Base-by-base conservation (phyloP, 2,329 filamentous ascomycete species). In the Diaporthe destruens region DNA sequence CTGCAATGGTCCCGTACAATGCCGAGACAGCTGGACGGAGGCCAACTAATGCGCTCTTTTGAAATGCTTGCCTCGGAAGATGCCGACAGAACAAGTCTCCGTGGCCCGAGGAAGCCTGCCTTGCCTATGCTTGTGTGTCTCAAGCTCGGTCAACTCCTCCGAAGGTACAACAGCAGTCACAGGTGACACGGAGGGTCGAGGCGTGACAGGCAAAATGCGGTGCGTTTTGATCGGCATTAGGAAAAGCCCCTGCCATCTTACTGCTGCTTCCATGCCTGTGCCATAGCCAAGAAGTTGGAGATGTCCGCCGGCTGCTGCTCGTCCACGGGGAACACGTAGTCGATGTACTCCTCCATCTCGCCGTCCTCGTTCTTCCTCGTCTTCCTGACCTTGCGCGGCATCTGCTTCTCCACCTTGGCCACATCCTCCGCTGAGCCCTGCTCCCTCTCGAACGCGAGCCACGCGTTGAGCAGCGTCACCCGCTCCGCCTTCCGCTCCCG, bases 271-370 rank as follows among this genome's bases (percentile, higher is more conserved):
- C 96, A 98, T 77, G 91, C 90, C 81, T 95, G 92, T 72, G 96
- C 95, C 89, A 92, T 92, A 75, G 94, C 92, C 84, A 98, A 85
- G 81, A 98, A 86, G 80, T 93, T 94, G 67, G 93, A 93, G 82
- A 98, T 85, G 78, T 94, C 95, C 76, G 93, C 93, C 71, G 93
- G 92, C 80, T 94, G 92, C 84, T 94, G 90, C 81, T 98, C 95
- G 84, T 98, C 96, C 6, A 94, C 95, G 0, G 96, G 96, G 90
- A 99, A 99, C 44, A 99, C 90, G 78, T 97, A 98, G 82, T 98
- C 96, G 84, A 96, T 90, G 82, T 98, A 98, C 85, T 99, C 96
- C 87, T 99, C 95, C 85, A 94, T 98, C 49, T 90, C 92, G 81
- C 96, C 95, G 83, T 98, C 96, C 80, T 97, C 95, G 81, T 98